Conservation (phyloP, 2,329 filamentous ascomycete species). For the Clarireedia homoeocarpa region DNA sequence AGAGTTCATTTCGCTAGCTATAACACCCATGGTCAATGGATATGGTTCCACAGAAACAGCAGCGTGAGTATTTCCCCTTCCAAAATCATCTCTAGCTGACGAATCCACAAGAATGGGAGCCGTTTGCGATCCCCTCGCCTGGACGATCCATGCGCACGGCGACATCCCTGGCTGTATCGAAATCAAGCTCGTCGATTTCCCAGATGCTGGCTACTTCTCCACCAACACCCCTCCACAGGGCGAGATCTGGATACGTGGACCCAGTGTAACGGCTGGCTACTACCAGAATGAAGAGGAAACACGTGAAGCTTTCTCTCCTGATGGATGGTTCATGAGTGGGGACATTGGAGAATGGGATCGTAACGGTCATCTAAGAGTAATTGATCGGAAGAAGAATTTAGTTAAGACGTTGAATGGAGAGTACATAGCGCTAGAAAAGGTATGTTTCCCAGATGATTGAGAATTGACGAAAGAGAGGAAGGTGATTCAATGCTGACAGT, state of each 20-base stretch:
- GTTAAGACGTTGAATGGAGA: conserved; percentile 72
- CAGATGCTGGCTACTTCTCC: conserved; percentile 71
- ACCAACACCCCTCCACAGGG: conserved; percentile 54
- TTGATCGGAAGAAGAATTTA: conserved; percentile 46
- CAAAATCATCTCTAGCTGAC: conserved; percentile 28
- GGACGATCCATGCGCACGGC: conserved; percentile 68
- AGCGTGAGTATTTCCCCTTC: conserved; percentile 39
- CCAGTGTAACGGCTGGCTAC: conserved; percentile 75
- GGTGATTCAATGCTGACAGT: background rate
- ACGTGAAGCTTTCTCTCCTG: conserved; percentile 59
- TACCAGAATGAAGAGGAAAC: conserved; percentile 66
- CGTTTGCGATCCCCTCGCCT: conserved; percentile 72
- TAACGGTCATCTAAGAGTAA: conserved; percentile 80
- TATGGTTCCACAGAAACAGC: conserved; percentile 92
- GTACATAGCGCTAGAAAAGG: conserved; percentile 91
- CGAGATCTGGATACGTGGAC: conserved; percentile 72
- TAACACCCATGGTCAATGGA: conserved; percentile 86
- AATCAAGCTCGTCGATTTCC: conserved; percentile 82
- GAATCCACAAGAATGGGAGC: conserved; percentile 55
- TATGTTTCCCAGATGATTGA: background rate
- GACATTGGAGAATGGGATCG: conserved; percentile 75
- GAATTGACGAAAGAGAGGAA: no score
- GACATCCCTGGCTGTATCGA: conserved; percentile 70
- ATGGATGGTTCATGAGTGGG: conserved; percentile 86
- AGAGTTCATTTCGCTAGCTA: conserved; percentile 79